Percentiles rank a stretch among this genome's conserved stretches.
Evolutionary conservation across 1,284 basidiomycete genomes (phyloP).

Genomic region (Puccinia polysora): DNA sequence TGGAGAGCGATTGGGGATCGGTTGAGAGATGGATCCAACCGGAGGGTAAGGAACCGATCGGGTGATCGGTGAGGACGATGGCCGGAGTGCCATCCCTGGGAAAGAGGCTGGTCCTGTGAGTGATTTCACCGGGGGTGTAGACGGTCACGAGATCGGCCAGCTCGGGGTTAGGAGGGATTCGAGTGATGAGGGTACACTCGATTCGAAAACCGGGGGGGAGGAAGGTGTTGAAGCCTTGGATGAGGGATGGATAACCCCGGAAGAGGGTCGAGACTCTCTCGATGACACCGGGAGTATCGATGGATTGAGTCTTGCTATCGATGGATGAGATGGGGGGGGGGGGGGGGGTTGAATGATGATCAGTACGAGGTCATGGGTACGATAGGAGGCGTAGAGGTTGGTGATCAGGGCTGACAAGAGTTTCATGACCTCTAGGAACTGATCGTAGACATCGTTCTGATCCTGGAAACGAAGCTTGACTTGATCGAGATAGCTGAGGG

Average conservation of each 20-base stretch:
- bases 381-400: neutral
- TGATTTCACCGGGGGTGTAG: slow-evolving; percentile 33
- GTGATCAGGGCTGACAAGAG: slow-evolving; percentile 26
- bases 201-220: slow-evolving; percentile 54
- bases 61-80: slow-evolving; percentile 18
- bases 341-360: neutral
- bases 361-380: neutral
- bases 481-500: slow-evolving; percentile 44
- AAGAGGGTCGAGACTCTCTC: slow-evolving; percentile 54
- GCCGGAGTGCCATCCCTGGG: slow-evolving; percentile 35
- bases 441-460: slow-evolving; percentile 43
- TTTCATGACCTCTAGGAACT: slow-evolving; percentile 44
- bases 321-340: neutral
- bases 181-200: slow-evolving; percentile 48
- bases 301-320: slow-evolving; percentile 44
- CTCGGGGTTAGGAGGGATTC: neutral
- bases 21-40: slow-evolving; percentile 18
- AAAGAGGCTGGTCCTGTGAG: slow-evolving; percentile 38
- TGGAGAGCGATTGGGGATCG: slow-evolving; percentile 3
- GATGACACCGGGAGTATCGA: slow-evolving; percentile 54
- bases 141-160: slow-evolving; percentile 38
- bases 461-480: slow-evolving; percentile 44
- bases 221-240: slow-evolving; percentile 55
- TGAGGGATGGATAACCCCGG: slow-evolving; percentile 53
- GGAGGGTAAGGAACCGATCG: slow-evolving; percentile 11